Evolutionary conservation across 2,329 filamentous ascomycete species (phyloP), one percentile per base, ranked within the genome.

Genomic region (Elsinoe ampelina): DNA sequence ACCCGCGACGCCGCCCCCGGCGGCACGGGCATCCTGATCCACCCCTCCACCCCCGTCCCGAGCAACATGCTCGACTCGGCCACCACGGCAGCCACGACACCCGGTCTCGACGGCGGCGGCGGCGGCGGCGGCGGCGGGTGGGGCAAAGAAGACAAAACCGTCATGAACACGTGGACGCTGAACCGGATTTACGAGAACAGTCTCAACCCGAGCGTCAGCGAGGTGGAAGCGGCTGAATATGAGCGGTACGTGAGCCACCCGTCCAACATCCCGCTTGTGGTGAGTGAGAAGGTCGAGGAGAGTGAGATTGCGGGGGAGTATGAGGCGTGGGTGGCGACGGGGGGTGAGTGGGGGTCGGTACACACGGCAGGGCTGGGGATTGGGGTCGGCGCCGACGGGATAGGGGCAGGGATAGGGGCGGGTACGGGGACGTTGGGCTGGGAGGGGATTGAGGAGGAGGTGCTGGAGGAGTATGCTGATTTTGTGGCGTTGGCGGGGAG

Each of bases 191-290:
- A 96, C 43, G 80, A 85, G 55, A 87, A 91, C 68, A 93, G 89
- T 4, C 78, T 97, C 43, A 87, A 95, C 62, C 93, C 93, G 1
- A 84, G 83, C 0, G 88, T 98, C 36, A 86, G 81, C 6, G 72
- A 79, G 6, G 79, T 82, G 38, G 92, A 97, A 73, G 82, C 84
- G 20, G 84, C 86, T 47, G 93, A 97, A 68, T 98, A 98, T 68
- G 80, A 84, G 58, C 83, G 86, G 20, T 98, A 97, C 71, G 84
- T 98, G 62, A 83, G 81, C 48, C 93, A 98, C 66, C 91, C 93
- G 1, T 84, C 95, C 57, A 91, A 86, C 55, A 82, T 98, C 0
- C 90, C 92, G 0, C 79, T 98, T 1, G 89, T 93, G 0, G 79
- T 88, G 1, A 86, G 84, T 3, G 82, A 79, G 38, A 83, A 88